Base-by-base conservation (phyloP, 1,139 yeast species). In the Pichia sp. region DNA sequence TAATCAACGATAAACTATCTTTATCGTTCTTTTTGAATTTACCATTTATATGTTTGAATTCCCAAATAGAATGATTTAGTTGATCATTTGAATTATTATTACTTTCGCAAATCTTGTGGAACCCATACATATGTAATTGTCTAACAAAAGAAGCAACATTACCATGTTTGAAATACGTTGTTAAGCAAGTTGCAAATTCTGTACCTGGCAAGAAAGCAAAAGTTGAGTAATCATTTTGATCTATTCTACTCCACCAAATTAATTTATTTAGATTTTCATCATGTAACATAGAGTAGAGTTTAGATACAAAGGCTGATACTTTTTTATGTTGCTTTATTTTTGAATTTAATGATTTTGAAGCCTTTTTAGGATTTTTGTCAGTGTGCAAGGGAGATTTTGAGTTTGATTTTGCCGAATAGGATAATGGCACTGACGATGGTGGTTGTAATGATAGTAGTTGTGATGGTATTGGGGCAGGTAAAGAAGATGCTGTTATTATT, bases 131-230 rank as follows among this genome's bases (percentile, higher is more conserved):
- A 65, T 84, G 85, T 51, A 84, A 62, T 59, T 84, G 92, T 48
- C 92, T 73, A 26, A 84, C 85, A 63, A 84, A 84, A n/a, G 86
- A 79, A 0, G 90, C 86, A 45, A 83, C 82, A 60, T 84, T 84
- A 39, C 87, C 82, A 62, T 84, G 92, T 61, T 84, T 84, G 67
- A 84, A 84, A 64, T 82, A 84, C 46, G 73, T 77, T 40, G 86
- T 77, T 53, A 84, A 66, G 11, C 77, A 77, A 53, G 74, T 72
- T 48, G 84, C 79, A 55, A 82, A 81, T 51, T 79, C 80, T 51
- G 82, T 80, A 39, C 82, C 80, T 1, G 90, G 90, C 50, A 74
- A 73, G 24, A 84, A 62, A 1, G 84, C 80, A 68, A 84, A 83
- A 5, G 66, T 63, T 1, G 81, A 73, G 53, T 74, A 72, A 49